Evolutionary conservation across 1,139 yeast genomes (phyloP).

Genomic region (Nadsonia commutata): DNA sequence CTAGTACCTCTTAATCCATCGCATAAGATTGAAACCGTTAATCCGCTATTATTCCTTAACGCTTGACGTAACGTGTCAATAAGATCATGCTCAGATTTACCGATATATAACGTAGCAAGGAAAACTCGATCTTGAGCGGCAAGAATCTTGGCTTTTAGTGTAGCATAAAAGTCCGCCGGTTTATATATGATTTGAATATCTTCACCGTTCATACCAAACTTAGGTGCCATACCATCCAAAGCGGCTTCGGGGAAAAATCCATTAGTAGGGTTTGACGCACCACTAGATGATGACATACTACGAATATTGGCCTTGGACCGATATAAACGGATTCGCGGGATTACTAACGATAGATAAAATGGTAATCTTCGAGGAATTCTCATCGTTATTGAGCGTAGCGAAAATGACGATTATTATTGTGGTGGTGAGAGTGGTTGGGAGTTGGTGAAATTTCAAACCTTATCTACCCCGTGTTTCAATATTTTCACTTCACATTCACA

Average conservation of each 20-base stretch:
- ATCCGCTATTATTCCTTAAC: slow-evolving; percentile 38
- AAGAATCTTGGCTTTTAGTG: slow-evolving; percentile 27
- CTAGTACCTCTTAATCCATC: slow-evolving; percentile 91
- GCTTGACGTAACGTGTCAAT: slow-evolving; percentile 28
- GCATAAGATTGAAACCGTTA: slow-evolving; percentile 58
- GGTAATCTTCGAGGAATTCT: too few relatives aligned
- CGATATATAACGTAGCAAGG: slow-evolving; percentile 75
- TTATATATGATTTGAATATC: slow-evolving; percentile 49
- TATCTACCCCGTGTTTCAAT: too few relatives aligned
- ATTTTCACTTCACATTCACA: too few relatives aligned
- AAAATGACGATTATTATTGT: too few relatives aligned
- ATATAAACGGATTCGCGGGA: neutral
- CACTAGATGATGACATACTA: neutral
- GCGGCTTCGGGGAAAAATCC: slow-evolving; percentile 22
- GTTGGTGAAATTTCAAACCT: too few relatives aligned
- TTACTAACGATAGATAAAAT: neutral
- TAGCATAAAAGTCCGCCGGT: slow-evolving; percentile 57
- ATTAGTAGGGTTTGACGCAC: neutral
- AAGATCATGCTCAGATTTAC: slow-evolving; percentile 66
- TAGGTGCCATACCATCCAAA: slow-evolving; percentile 53
- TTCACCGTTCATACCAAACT: slow-evolving; percentile 44
- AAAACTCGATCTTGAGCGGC: slow-evolving; percentile 51
- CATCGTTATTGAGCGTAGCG: too few relatives aligned
- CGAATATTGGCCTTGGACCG: neutral
- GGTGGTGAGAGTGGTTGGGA: too few relatives aligned